Percentiles rank a stretch among this genome's conserved stretches.
phyloP scores from a whole-genome alignment of 495 filamentous ascomycete species.

The Aspergillus sclerotiicarbonarius region DNA sequence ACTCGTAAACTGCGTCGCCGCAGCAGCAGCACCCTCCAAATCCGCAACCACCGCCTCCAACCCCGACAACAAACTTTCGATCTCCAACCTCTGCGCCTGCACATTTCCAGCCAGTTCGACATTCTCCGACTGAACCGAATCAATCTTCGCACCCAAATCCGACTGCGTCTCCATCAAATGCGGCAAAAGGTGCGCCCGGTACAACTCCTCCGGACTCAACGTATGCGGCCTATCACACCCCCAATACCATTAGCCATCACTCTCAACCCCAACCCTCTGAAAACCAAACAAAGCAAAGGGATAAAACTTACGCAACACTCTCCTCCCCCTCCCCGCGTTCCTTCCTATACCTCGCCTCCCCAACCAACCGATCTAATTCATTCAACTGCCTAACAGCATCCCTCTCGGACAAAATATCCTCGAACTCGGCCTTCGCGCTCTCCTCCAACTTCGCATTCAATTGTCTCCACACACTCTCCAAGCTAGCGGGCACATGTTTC shows the following conservation, averaged over 20 bases:
- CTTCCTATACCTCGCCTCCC: conserved; percentile 63
- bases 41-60: conserved; percentile 69
- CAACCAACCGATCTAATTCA: conserved; percentile 73
- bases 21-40: conserved; percentile 61
- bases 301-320: conserved; percentile 39
- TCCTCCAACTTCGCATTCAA: conserved; percentile 65
- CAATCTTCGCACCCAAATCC: conserved; percentile 59
- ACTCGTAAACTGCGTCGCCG: conserved; percentile 41
- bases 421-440: conserved; percentile 68
- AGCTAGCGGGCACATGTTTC: conserved; percentile 59
- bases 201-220: conserved; percentile 64
- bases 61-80: conserved; percentile 61
- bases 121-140: conserved; percentile 64
- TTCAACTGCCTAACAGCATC: conserved; percentile 75
- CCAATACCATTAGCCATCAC: neutral
- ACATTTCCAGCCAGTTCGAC: conserved; percentile 59
- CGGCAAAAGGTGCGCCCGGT: conserved; percentile 68
- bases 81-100: conserved; percentile 67
- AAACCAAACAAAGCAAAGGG: neutral
- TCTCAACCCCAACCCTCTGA: conserved; percentile 1
- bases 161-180: conserved; percentile 60
- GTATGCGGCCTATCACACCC: conserved; percentile 67
- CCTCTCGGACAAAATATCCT: conserved; percentile 66
- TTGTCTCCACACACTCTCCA: conserved; percentile 67
- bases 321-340: conserved; percentile 32